phyloP scores from a whole-genome alignment of 179 eudicot genomes.

The Amaranthus tricolor region DNA sequence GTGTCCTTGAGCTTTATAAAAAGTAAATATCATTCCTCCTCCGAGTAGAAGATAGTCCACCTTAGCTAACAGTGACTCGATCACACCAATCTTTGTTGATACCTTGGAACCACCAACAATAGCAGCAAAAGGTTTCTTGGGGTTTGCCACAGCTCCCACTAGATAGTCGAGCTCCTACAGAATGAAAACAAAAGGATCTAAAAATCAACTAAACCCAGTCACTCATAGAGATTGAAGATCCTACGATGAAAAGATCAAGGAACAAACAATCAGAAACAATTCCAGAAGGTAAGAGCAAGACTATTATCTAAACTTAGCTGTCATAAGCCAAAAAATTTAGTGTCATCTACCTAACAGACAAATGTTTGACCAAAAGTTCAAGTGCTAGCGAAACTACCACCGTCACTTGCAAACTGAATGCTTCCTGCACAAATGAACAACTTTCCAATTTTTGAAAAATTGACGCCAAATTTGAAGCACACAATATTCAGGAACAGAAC shows the following conservation, averaged over 20 bases:
- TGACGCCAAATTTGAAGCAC: too few relatives aligned
- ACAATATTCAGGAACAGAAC: too few relatives aligned
- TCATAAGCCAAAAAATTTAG: background rate
- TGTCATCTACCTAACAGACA: too few relatives aligned
- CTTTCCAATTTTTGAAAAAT: too few relatives aligned
- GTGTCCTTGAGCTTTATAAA: constrained; percentile 78
- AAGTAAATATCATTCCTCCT: constrained; percentile 82
- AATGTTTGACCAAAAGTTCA: too few relatives aligned
- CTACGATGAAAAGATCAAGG: background rate
- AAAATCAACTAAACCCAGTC: background rate
- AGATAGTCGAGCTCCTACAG: constrained; percentile 81
- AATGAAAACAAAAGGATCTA: background rate
- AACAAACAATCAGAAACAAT: background rate
- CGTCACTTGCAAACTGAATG: too few relatives aligned
- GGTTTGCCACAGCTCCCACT: constrained; percentile 80
- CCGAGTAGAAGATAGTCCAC: constrained; percentile 62
- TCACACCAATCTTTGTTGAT: constrained; percentile 80
- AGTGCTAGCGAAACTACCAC: too few relatives aligned
- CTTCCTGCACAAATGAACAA: too few relatives aligned
- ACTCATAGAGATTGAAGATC: too few relatives aligned
- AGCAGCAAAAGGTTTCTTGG: constrained; percentile 92
- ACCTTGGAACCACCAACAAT: constrained; percentile 95
- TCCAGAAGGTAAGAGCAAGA: too few relatives aligned
- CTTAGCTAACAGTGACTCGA: constrained; percentile 70
- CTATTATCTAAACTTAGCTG: background rate